Evolutionary conservation across 2,329 filamentous ascomycete genomes (phyloP), one percentile per base, ranked within the genome.

Genomic region (Penicillium sp.): DNA sequence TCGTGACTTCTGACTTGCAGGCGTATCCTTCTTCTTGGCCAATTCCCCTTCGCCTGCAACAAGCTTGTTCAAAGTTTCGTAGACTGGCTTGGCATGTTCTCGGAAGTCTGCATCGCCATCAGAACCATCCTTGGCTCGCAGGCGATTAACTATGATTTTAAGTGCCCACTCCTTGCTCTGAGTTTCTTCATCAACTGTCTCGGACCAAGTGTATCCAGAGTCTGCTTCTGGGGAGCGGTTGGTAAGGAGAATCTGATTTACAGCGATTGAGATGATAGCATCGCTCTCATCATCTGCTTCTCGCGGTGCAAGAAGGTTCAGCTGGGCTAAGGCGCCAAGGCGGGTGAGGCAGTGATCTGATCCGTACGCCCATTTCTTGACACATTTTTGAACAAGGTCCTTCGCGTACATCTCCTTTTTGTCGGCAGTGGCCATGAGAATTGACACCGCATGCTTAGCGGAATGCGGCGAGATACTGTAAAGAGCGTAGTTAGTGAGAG

Each of bases 361-460:
- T 1, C 85, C 89, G 58, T 91, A 92, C 2, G 81, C 78, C 78
- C 89, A 92, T 44, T 85, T 82, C 58, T 90, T 85, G 58, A 90
- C 83, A 52, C 87, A 87, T 67, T 87, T 89, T 49, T 87, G 83
- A 7, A 97, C 74, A 9, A 99, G 80, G 61, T 95, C 91, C 46
- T 88, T 91, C 7, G 91, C 90, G 53, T 91, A 89, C 76, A 95
- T 88, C 65, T 92, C 88, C 69, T 90, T 94, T 61, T 84, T 84
- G 44, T 92, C 85, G 18, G 85, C 79, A 8, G 86, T 87, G 29
- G 89, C 86, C 72, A 96, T 84, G 47, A 99, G 80, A 58, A 99
- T 91, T 23, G 90, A 92, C 42, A 97, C 86, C 0, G 94, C 94
- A 74, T 97, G 91, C 72, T 99, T 99, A 18, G 93, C 90, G 7